Conservation (phyloP, 371 early-diverging fungal genomes). For the Syncephalis fuscata region DNA sequence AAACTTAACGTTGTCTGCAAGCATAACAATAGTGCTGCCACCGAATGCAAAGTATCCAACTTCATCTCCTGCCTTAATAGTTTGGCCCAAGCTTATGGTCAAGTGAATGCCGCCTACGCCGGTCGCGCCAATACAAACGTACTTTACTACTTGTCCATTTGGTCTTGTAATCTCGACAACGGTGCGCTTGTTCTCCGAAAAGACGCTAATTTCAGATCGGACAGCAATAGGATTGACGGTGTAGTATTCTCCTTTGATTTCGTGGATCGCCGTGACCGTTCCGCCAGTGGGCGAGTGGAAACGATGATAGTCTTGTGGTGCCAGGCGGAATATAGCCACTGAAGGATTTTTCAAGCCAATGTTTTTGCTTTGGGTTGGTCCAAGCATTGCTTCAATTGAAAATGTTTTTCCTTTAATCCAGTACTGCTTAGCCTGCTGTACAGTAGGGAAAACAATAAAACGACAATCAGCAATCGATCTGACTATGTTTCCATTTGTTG, state of each 20-base stretch:
- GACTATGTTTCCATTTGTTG: slow-evolving; percentile 25
- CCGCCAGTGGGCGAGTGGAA: slow-evolving; percentile 54
- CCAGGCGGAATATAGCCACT: slow-evolving; percentile 47
- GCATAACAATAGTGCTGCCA: slow-evolving; percentile 2
- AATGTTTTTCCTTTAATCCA: slow-evolving; percentile 64
- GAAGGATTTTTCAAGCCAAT: slow-evolving; percentile 33
- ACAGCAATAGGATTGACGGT: slow-evolving; percentile 83
- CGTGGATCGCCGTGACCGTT: slow-evolving; percentile 20
- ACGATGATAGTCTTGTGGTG: slow-evolving; percentile 70
- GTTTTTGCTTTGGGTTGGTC: slow-evolving; percentile 16
- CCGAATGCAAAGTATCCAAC: slow-evolving; percentile 3
- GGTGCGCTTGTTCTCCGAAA: slow-evolving; percentile 60
- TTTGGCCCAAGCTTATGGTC: neutral
- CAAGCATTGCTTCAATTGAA: slow-evolving; percentile 26
- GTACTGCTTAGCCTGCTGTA: slow-evolving; percentile 30
- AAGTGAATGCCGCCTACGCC: too few relatives aligned
- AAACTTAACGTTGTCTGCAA: too few relatives aligned
- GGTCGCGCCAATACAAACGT: too few relatives aligned
- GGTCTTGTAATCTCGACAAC: slow-evolving; percentile 17
- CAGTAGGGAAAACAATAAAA: slow-evolving; percentile 28
- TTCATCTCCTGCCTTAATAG: slow-evolving; percentile 1
- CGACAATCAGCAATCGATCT: slow-evolving; percentile 57
- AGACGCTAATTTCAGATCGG: slow-evolving; percentile 50
- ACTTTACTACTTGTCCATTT: neutral
- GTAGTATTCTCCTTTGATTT: slow-evolving; percentile 52